Evolutionary conservation across 2,329 filamentous ascomycete species (phyloP).

Genomic region (Xylaria arbuscula): DNA sequence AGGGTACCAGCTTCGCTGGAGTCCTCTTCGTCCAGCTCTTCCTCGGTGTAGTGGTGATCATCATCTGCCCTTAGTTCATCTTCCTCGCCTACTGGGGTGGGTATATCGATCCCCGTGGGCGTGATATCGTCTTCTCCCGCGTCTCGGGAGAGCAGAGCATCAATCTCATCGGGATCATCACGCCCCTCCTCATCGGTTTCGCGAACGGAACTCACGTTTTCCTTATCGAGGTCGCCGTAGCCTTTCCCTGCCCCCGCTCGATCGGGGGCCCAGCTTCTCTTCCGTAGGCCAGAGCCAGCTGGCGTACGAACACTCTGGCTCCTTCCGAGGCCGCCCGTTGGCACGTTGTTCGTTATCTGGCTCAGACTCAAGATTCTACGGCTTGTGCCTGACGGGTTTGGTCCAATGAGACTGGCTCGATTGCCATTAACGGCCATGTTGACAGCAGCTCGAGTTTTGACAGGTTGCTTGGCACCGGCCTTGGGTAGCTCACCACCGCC

Average conservation of each 20-base stretch:
- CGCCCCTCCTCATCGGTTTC: slow-evolving; percentile 71
- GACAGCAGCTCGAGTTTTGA: slow-evolving; percentile 55
- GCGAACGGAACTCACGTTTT: slow-evolving; percentile 68
- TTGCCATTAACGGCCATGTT: slow-evolving; percentile 66
- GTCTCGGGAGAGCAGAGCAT: slow-evolving; percentile 29
- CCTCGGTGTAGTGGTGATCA: slow-evolving; percentile 50
- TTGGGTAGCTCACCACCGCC: slow-evolving; percentile 49
- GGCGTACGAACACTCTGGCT: slow-evolving; percentile 81
- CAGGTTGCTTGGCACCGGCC: slow-evolving; percentile 9
- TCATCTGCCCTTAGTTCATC: slow-evolving; percentile 50
- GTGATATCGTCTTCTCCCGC: neutral
- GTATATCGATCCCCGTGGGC: slow-evolving; percentile 45
- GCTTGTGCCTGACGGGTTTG: slow-evolving; percentile 66
- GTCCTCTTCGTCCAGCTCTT: slow-evolving; percentile 30
- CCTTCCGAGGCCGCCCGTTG: slow-evolving; percentile 73
- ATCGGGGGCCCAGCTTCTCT: slow-evolving; percentile 74
- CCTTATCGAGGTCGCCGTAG: slow-evolving; percentile 68
- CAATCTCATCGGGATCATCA: slow-evolving; percentile 42
- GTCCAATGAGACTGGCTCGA: slow-evolving; percentile 56
- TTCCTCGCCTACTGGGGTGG: slow-evolving; percentile 36
- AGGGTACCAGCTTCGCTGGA: slow-evolving; percentile 62
- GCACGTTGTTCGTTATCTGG: slow-evolving; percentile 83
- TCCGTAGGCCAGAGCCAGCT: slow-evolving; percentile 63
- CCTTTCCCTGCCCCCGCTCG: slow-evolving; percentile 55
- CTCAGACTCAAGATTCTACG: slow-evolving; percentile 89